Base-by-base conservation (phyloP, 2,329 filamentous ascomycete species). In the Arthrobotrys iridis region DNA sequence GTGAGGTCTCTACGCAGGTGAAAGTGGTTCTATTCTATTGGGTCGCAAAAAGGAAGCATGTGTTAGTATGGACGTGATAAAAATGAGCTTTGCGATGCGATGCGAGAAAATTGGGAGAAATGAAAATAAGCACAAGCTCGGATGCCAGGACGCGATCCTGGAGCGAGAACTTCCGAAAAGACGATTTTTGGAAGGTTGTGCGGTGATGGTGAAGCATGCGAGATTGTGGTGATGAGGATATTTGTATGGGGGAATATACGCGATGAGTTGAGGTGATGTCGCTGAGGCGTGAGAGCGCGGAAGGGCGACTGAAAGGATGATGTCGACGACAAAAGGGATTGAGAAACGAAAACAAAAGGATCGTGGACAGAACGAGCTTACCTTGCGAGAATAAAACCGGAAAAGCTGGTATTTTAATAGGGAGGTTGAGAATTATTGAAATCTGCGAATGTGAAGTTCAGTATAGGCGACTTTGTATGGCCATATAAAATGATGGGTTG, bases 181-280 rank as follows among this genome's bases (percentile, higher is more conserved):
- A 48, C 11, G 41, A 10, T 40, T 67, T 72, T 48, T 24, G 18
- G 55, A 24, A 45, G 28, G 48, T 57, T 41, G 24, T 35, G 41
- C 33, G 67, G 20, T 45, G 67, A 45, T 57, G 62, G 60, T 74
- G 33, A 59, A 48, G 40, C 33, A 20, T 28, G 20, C 13, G 24
- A 13, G 15, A 43, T 45, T 68, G 60, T 52, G 43, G 60, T 65
- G 60, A 50, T 52, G 59, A 22, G 15, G 20, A 8, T n/a, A 62
- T 48, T 65, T 66, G 65, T 70, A 55, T 72, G 60, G 59, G 68
- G 59, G 48, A 60, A 52, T 24, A 52, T 65, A 73, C 68, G 68
- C 68, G 68, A 73, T 73, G 68, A 65, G 59, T 73, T 73, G 68
- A 65, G 52, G 59, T 67, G 60, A 62, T 52, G 68, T 67, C 41